Conservation (phyloP, 2,329 filamentous ascomycete genomes). For the Pseudogymnoascus sp. region DNA sequence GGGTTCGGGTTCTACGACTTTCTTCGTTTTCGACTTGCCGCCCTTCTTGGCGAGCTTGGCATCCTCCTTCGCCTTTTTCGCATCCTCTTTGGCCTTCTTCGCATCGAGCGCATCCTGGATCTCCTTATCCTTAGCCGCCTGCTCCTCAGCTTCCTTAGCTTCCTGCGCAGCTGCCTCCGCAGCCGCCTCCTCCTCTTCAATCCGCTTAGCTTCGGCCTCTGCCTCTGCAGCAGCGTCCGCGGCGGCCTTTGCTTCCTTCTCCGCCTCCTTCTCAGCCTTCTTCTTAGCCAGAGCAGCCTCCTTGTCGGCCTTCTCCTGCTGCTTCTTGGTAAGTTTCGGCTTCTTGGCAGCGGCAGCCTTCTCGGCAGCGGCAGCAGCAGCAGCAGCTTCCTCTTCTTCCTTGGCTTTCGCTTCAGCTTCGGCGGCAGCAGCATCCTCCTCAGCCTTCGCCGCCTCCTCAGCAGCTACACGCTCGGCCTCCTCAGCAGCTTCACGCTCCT, state of each 20-base stretch:
- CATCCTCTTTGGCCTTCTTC: constrained; percentile 32
- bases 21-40: constrained; percentile 22
- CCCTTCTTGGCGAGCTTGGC: constrained; percentile 31
- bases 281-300: constrained; percentile 28
- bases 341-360: constrained; percentile 8
- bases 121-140: constrained; percentile 29
- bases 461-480: constrained; percentile 10
- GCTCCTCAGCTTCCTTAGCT: constrained; percentile 31
- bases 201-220: constrained; percentile 27
- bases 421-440: constrained; percentile 24
- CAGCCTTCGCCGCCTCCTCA: constrained; percentile 14
- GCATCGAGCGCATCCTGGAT: constrained; percentile 30
- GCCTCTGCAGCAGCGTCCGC: constrained; percentile 15
- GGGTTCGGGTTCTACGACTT: constrained; percentile 20
- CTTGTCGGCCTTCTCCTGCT: constrained; percentile 38
- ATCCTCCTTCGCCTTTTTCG: constrained; percentile 34
- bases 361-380: background rate
- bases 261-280: constrained; percentile 32
- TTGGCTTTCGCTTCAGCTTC: constrained; percentile 24
- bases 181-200: constrained; percentile 23
- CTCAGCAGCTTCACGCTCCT: constrained; percentile 23
- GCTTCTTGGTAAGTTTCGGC: constrained; percentile 30
- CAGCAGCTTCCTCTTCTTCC: constrained; percentile 22
- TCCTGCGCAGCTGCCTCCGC: constrained; percentile 22
- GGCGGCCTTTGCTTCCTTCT: constrained; percentile 18